phyloP scores from a whole-genome alignment of 495 filamentous ascomycete genomes.

The Oleoguttula mirabilis region DNA sequence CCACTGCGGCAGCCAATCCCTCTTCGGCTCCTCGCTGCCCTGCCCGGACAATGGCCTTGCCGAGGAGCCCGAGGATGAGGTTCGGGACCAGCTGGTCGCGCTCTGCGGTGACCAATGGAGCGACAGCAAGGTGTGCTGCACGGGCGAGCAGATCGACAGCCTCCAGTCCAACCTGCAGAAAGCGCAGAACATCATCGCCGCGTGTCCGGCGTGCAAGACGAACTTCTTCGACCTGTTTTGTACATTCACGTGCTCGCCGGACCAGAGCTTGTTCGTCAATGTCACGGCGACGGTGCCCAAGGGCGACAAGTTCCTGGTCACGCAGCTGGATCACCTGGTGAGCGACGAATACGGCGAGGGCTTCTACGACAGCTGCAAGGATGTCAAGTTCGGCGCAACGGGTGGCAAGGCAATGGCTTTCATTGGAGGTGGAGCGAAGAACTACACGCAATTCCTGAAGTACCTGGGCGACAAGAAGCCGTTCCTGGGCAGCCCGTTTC shows the following conservation, averaged over 20 bases:
- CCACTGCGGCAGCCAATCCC: slow-evolving; percentile 76
- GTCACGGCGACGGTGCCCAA: slow-evolving; percentile 62
- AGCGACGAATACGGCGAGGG: slow-evolving; percentile 74
- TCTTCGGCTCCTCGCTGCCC: slow-evolving; percentile 77
- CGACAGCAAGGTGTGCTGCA: slow-evolving; percentile 72
- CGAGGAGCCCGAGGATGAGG: slow-evolving; percentile 51
- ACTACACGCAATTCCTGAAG: slow-evolving; percentile 70
- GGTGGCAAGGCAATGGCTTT: slow-evolving; percentile 86
- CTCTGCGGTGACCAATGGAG: slow-evolving; percentile 81
- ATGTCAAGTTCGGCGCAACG: slow-evolving; percentile 92
- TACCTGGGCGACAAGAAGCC: slow-evolving; percentile 86
- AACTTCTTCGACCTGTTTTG: slow-evolving; percentile 99
- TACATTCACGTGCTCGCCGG: slow-evolving; percentile 91
- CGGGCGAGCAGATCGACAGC: slow-evolving; percentile 66
- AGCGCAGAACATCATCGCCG: slow-evolving; percentile 76
- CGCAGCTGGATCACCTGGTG: slow-evolving; percentile 82
- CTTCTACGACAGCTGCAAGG: slow-evolving; percentile 95
- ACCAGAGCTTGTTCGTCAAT: slow-evolving; percentile 92
- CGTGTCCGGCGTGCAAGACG: slow-evolving; percentile 87
- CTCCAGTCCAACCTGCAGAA: slow-evolving; percentile 70
- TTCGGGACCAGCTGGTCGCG: slow-evolving; percentile 63
- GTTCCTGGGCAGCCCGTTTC: slow-evolving; percentile 80
- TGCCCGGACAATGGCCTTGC: slow-evolving; percentile 89
- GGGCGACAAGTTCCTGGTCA: slow-evolving; percentile 60
- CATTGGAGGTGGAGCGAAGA: slow-evolving; percentile 89